These are phyloP conservation scores for Anthoceros angustus DNA, from an alignment of 225 moss, liverwort and hornwort genomes.

Conservation along the genomic window DNA sequence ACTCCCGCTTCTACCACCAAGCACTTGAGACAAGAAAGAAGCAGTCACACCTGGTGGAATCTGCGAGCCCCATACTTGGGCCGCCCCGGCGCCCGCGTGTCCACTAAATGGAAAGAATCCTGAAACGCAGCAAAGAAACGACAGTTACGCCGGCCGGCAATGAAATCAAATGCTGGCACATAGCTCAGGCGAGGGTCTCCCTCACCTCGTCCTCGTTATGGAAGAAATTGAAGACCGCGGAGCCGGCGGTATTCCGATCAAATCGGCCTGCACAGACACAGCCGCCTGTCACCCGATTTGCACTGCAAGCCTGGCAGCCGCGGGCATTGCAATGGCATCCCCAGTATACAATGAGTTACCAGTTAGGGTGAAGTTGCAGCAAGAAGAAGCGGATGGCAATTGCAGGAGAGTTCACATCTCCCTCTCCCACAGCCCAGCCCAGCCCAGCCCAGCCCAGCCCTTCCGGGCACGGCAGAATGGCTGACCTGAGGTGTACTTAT, in stretches of 20 bases:
- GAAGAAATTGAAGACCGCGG: conserved; percentile 87
- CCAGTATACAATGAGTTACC: too few species aligned
- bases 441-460: neutral
- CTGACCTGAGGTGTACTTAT: conserved; percentile 32
- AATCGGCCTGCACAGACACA: conserved; percentile 45
- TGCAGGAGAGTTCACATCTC: too few species aligned
- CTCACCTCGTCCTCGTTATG: conserved; percentile 84
- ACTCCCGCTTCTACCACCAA: neutral
- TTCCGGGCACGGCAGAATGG: neutral
- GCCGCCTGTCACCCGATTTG: neutral
- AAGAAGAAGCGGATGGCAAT: too few species aligned
- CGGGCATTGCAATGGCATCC: too few species aligned
- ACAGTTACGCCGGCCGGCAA: neutral
- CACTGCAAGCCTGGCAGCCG: neutral
- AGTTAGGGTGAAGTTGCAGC: too few species aligned
- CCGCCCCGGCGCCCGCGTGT: conserved; percentile 83
- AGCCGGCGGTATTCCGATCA: conserved; percentile 66
- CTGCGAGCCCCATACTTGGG: conserved; percentile 97
- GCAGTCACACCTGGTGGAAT: conserved; percentile 63
- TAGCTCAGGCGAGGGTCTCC: neutral
- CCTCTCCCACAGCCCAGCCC: neutral
- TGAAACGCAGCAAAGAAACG: conserved; percentile 14
- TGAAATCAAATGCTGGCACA: neutral
- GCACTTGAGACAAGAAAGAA: neutral
- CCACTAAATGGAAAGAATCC: conserved; percentile 95